A percentile compares a stretch with the other conserved stretches of the same genome.
These are phyloP conservation scores for Tilletia indica DNA, from an alignment of 1,284 basidiomycete species.

Conservation along the genomic window DNA sequence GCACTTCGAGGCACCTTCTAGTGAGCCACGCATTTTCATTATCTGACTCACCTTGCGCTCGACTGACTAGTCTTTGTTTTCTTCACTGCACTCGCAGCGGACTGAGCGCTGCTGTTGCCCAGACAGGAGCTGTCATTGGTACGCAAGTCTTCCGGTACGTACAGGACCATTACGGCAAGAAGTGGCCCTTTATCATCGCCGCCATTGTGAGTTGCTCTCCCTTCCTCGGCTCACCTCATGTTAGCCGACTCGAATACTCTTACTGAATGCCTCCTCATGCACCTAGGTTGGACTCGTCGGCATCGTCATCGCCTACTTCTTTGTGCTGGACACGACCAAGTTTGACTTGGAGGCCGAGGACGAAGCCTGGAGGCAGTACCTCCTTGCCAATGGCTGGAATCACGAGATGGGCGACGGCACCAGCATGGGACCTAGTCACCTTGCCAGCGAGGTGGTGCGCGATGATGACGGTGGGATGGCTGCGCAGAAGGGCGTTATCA, in stretches of 20 bases:
- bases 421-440: slow-evolving; percentile 21
- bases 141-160: slow-evolving; percentile 76
- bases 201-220: slow-evolving; percentile 20
- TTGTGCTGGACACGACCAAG: slow-evolving; percentile 66
- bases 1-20: slow-evolving; percentile 35
- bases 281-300: slow-evolving; percentile 49
- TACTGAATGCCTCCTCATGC: no score
- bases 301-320: slow-evolving; percentile 54
- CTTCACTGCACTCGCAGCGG: slow-evolving; percentile 53
- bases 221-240: background rate
- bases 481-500: no score
- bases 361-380: slow-evolving; percentile 65
- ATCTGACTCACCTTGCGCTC: slow-evolving; percentile 54
- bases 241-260: background rate
- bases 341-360: slow-evolving; percentile 71
- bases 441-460: slow-evolving; percentile 26
- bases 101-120: slow-evolving; percentile 67
- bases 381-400: slow-evolving; percentile 68
- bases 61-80: no score
- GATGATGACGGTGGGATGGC: no score
- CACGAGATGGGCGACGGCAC: slow-evolving; percentile 66
- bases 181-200: slow-evolving; percentile 35
- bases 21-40: background rate
- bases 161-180: slow-evolving; percentile 61
- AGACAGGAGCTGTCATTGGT: slow-evolving; percentile 73